Base-by-base conservation (phyloP, 2,329 filamentous ascomycete genomes). In the Cercospora sp. region DNA sequence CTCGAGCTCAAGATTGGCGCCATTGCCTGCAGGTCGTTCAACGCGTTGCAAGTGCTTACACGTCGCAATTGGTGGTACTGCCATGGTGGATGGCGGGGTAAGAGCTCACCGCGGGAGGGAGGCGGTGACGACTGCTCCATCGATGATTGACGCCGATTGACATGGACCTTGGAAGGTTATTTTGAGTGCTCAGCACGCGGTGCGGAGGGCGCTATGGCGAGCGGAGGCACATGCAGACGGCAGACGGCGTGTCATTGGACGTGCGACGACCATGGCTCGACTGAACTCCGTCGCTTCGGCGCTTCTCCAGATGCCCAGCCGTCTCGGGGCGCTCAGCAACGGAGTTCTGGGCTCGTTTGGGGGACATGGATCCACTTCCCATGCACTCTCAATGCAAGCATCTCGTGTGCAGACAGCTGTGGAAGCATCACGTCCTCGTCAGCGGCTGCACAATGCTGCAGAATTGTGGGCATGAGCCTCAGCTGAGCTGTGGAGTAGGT, bases 361-460 rank as follows among this genome's bases (percentile, higher is more conserved):
- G 45, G 45, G 18, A 12, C 45, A 13, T 51, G 45, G 45, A 13
- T 26, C 45, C 45, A 51, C 45, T 24, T 26, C 26, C 24, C 60
- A 62, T 49, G 60, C 60, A 49, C 24, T 28, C 32, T 16, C 34
- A 51, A 51, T 21, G 61, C 43, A 45, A 63, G 61, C 40, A 53
- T 63, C 61, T 61, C 37, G 40, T 61, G 60, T 60, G 51, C 58
- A 34, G 26, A 59, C 45, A 28, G 66, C 55, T 51, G 45, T 53
- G 60, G 21, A 30, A 59, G 65, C 60, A 63, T 63, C 65, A 63
- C 65, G 24, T 62, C 24, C 34, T 55, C 65, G 59, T 63, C 65
- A 66, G 65, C 58, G 58, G 65, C 65, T 61, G 30, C 30, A 34
- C 18, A 26, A 55, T 40, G 34, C 18, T 53, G 62, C 24, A 63